Base-by-base conservation (phyloP, 2,329 filamentous ascomycete genomes). In the Laburnicola sp. region DNA sequence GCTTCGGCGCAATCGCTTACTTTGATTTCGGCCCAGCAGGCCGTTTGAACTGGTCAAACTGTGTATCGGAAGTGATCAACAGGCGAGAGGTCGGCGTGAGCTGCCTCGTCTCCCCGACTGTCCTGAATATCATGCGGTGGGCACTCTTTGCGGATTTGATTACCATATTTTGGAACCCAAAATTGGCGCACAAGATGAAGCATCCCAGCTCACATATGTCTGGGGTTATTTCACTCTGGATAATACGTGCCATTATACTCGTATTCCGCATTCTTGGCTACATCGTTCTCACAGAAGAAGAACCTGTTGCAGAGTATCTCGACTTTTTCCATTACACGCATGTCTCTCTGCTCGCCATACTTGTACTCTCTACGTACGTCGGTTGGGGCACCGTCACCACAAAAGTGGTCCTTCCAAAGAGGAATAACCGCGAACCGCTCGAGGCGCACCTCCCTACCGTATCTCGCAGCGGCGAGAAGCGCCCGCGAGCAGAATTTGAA, bases 91-190 rank as follows among this genome's bases (percentile, higher is more conserved):
- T 69, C 3, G 58, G 66, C 39, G 46, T 58, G 31, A 48, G 42
- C 34, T 74, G 73, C 59, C 62, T 72, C 49, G 49, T 59, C 34
- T 64, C 64, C 9, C 44, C 58, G 1, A 23, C 47, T 8, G 50
- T 66, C 28, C 47, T 59, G 21, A 49, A 48, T 16, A 32, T 63
- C 21, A 55, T 67, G 25, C 45, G 55, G 23, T 58, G 42, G n/a
- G 64, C 80, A 21, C 70, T 86, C 21, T 59, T 72, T 45, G 71
- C 79, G 9, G 80, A 80, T 31, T 57, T 83, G 2, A 60, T 80
- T 16, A 80, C 84, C 2, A 71, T 80, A 9, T 87, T 84, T 80
- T 89, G 87, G 87, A 89, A 89, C 56, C 85, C 86, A 0, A 81
- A 80, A 51, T 82, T 88, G 57, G 78, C 82, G 30, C 78, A 86